Base-by-base conservation (phyloP, 2,329 filamentous ascomycete genomes). In the Apiospora kogelbergensis region DNA sequence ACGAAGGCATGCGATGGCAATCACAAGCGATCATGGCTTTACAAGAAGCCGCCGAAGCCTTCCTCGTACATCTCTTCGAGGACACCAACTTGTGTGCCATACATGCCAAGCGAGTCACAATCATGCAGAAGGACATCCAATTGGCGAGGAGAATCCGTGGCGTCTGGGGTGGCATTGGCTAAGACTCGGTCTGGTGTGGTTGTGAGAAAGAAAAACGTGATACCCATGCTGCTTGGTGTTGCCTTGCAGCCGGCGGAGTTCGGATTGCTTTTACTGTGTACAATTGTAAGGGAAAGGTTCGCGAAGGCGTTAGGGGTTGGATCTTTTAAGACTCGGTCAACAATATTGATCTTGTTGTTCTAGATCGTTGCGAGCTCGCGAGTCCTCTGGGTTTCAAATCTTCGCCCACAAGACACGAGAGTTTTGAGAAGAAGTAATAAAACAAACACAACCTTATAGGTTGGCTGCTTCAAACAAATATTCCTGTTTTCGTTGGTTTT, bases 61-160 rank as follows among this genome's bases (percentile, higher is more conserved):
- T 97, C 81, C 87, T 98, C 74, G 93, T 98, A 70, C 95, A 97
- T 78, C 85, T 98, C n/a, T 98, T 98, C 78, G 95, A 98, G 80
- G 94, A 97, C 81, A 93, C 93, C 73, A 98, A 98, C 83, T 88
- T 98, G 53, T 98, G 95, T 83, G 96, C 95, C 72, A 95, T 98
- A 75, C 95, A 98, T 82, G 96, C 95, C 71, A 98, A 97, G 84
- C 88, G 95, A 79, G 94, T 98, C 67, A 98, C 95, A 46, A 97
- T 98, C 76, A 95, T 97, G 93, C 94, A 96, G 81, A 97, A 97
- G 84, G 96, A 98, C 81, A 97, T 99, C 76, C 95, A 98, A 83
- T 88, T 98, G 70, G 95, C 95, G 24, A 85, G 93, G 76, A 84
- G 93, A 73, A 94, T 95, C 81, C 86, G 93, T 66, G 93, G 93